Conservation (phyloP, 257 asterid genomes). For the Agastache rugosa region DNA sequence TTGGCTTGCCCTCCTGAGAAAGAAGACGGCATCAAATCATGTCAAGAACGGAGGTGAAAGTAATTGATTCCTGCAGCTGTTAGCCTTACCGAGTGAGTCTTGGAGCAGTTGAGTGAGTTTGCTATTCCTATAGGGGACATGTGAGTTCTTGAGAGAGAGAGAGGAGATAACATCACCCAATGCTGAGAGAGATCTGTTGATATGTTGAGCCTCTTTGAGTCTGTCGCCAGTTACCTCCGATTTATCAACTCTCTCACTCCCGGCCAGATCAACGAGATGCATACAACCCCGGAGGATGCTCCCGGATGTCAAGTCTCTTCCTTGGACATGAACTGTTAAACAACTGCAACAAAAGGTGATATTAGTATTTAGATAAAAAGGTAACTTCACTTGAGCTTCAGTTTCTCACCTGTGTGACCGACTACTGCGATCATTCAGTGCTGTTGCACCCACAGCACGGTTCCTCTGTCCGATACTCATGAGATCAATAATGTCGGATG, state of each 20-base stretch:
- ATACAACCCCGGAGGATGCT: slow-evolving; percentile 80
- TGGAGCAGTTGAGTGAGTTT: slow-evolving; percentile 96
- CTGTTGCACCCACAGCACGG: slow-evolving; percentile 96
- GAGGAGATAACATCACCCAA: slow-evolving; percentile 58
- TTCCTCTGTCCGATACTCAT: slow-evolving; percentile 88
- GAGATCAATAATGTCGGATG: slow-evolving; percentile 75
- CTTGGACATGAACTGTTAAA: slow-evolving; percentile 92
- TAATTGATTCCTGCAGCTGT: neutral
- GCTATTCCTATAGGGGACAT: slow-evolving; percentile 90
- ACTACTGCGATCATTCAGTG: slow-evolving; percentile 97
- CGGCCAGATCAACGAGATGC: slow-evolving; percentile 71
- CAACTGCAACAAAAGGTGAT: slow-evolving; percentile 58
- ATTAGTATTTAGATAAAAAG: slow-evolving; percentile 3
- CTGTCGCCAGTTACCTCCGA: slow-evolving; percentile 60
- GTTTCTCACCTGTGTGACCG: slow-evolving; percentile 87
- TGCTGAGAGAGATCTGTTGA: slow-evolving; percentile 56
- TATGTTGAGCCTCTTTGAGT: slow-evolving; percentile 57
- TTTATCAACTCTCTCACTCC: slow-evolving; percentile 60
- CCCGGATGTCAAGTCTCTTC: slow-evolving; percentile 84
- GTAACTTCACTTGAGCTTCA: neutral
- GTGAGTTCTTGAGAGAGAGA: slow-evolving; percentile 68
- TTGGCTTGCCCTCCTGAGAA: slow-evolving; percentile 90
- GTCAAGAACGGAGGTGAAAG: slow-evolving; percentile 8
- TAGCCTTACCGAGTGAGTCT: slow-evolving; percentile 88
- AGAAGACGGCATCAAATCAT: slow-evolving; percentile 30